phyloP scores from a whole-genome alignment of 2,329 filamentous ascomycete species.

The Diaporthe sp. region DNA sequence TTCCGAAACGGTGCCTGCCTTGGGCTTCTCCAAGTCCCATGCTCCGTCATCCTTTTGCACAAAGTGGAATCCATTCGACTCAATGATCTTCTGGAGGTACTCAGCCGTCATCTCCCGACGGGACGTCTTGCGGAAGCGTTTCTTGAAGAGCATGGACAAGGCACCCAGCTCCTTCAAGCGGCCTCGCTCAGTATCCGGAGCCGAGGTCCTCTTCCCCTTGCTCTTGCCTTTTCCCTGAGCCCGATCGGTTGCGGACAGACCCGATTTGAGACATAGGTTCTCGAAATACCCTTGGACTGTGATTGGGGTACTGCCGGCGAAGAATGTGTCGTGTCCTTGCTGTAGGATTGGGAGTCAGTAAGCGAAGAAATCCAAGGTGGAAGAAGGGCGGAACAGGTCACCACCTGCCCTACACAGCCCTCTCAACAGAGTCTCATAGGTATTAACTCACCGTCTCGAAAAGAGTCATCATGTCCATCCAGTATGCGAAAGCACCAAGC shows the following conservation, averaged over 20 bases:
- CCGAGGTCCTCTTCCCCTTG: not conserved
- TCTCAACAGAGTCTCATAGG: no score
- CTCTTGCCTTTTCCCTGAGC: not conserved
- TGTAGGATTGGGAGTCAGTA: not conserved
- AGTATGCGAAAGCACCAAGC: not conserved
- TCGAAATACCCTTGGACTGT: not conserved
- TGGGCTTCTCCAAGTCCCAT: not conserved
- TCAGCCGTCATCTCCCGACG: not conserved
- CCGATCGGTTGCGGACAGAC: not conserved
- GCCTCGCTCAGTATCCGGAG: not conserved
- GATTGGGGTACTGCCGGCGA: not conserved
- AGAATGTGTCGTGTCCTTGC: not conserved
- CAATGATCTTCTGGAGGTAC: constrained; percentile 3
- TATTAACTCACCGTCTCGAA: not conserved
- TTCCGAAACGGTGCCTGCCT: not conserved
- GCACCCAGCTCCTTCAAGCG: not conserved
- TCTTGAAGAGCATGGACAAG: constrained; percentile 4
- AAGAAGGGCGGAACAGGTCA: not conserved
- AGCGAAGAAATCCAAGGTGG: not conserved
- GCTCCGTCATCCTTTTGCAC: not conserved
- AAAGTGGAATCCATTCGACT: not conserved
- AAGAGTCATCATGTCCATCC: not conserved
- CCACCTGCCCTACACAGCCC: not conserved
- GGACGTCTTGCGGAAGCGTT: not conserved
- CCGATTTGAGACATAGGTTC: not conserved